Conservation (phyloP, 805 yeast genomes). For the Lipomyces lipofer region DNA sequence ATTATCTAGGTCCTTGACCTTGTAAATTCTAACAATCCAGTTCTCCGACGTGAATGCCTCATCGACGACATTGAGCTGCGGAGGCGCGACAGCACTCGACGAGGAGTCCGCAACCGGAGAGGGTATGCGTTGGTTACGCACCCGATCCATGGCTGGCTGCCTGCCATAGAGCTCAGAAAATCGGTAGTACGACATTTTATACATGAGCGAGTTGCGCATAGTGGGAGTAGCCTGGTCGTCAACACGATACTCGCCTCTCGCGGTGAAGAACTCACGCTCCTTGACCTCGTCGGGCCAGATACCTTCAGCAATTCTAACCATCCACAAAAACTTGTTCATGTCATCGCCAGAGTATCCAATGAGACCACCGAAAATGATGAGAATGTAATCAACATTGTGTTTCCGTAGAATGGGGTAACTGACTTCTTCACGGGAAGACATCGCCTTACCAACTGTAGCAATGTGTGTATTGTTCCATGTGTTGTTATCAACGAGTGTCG, state of each 20-base stretch:
- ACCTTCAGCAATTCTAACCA: slow-evolving; percentile 98
- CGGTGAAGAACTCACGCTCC: slow-evolving; percentile 82
- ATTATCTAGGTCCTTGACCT: slow-evolving; percentile 83
- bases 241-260: slow-evolving; percentile 82
- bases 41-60: slow-evolving; percentile 95
- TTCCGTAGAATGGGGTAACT: slow-evolving; percentile 85
- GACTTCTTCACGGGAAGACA: slow-evolving; percentile 85
- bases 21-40: slow-evolving; percentile 94
- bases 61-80: slow-evolving; percentile 72
- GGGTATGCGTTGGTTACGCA: slow-evolving; percentile 78
- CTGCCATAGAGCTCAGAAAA: slow-evolving; percentile 70
- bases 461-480: slow-evolving; percentile 99
- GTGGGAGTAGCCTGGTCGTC: slow-evolving; percentile 79
- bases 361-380: slow-evolving; percentile 91
- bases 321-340: slow-evolving; percentile 95
- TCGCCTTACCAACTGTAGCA: slow-evolving; percentile 98
- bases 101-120: slow-evolving; percentile 16
- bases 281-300: slow-evolving; percentile 98
- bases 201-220: slow-evolving; percentile 88
- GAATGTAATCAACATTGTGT: slow-evolving; percentile 92
- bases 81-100: slow-evolving; percentile 46
- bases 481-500: slow-evolving; percentile 96
- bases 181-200: slow-evolving; percentile 89
- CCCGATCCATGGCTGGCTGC: slow-evolving; percentile 74
- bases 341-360: slow-evolving; percentile 96